These are phyloP conservation scores for Penicillium sp. DNA, from an alignment of 2,329 filamentous ascomycete species.

Conservation along the genomic window DNA sequence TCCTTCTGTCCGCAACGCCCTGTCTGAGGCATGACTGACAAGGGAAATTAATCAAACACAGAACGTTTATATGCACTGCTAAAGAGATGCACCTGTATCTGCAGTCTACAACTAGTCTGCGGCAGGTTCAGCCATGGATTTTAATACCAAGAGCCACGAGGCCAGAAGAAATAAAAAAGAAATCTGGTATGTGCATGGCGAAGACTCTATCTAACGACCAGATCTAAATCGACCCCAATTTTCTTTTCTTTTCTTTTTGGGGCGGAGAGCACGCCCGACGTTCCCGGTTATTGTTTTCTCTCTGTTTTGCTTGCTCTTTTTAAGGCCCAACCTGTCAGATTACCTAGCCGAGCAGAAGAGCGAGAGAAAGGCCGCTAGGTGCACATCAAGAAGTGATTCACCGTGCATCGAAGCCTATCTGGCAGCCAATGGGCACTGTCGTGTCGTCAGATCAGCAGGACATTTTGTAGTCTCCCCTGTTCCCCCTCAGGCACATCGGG, in stretches of 20 bases:
- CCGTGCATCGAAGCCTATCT: conserved; percentile 14
- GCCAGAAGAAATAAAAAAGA: conserved; percentile 1
- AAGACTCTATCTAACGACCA: conserved; percentile 12
- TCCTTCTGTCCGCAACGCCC: too few relatives aligned
- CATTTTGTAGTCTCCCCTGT: too few relatives aligned
- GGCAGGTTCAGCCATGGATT: conserved; percentile 7
- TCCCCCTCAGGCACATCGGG: neutral
- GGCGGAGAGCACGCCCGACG: too few relatives aligned
- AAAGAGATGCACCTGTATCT: neutral
- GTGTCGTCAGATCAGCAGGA: conserved; percentile 16
- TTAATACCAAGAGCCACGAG: conserved; percentile 6
- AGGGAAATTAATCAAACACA: too few relatives aligned
- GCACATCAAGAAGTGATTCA: conserved; percentile 11
- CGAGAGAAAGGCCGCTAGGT: neutral
- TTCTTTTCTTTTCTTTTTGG: too few relatives aligned
- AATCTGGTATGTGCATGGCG: conserved; percentile 2
- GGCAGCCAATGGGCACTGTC: too few relatives aligned
- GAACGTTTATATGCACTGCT: too few relatives aligned
- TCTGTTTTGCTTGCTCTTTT: neutral
- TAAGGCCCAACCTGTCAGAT: neutral
- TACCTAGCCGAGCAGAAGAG: too few relatives aligned
- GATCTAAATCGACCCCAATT: conserved; percentile 15
- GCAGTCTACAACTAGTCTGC: conserved; percentile 2
- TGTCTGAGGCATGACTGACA: too few relatives aligned
- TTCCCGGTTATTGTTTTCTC: too few relatives aligned